A percentile compares a stretch with the other conserved stretches of the same genome.
These are phyloP conservation scores for Tirmania nivea DNA, from an alignment of 495 filamentous ascomycete species.

Conservation along the genomic window DNA sequence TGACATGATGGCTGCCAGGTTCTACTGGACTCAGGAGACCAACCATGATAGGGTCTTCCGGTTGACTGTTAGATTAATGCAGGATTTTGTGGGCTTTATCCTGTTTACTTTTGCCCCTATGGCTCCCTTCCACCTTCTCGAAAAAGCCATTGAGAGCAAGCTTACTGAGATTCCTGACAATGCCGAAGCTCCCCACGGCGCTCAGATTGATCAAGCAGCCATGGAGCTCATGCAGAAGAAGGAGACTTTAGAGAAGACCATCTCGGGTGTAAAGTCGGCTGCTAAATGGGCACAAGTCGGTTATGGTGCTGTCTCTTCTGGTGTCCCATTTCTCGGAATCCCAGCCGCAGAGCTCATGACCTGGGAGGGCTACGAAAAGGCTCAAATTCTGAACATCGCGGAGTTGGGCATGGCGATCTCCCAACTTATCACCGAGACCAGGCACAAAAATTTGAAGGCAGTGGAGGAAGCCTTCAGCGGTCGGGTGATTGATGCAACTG, in stretches of 20 bases:
- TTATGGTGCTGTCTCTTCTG: not conserved
- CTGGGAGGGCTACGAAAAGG: not conserved
- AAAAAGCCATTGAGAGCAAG: not conserved
- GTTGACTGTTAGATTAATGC: conserved; percentile 5
- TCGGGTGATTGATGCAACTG: not conserved
- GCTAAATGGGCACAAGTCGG: not conserved
- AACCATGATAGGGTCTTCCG: conserved; percentile 7
- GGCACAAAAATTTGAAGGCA: not conserved
- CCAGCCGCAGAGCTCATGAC: not conserved
- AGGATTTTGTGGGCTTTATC: conserved; percentile 5
- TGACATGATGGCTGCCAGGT: conserved; percentile 7
- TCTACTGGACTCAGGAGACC: conserved; percentile 9
- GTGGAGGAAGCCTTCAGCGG: not conserved
- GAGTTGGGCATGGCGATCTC: not conserved
- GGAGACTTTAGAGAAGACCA: not conserved
- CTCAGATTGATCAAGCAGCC: not conserved
- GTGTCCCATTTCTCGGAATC: not conserved
- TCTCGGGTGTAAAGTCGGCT: not conserved
- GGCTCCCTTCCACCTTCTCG: not conserved
- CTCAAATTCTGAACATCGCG: not conserved
- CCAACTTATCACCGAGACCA: not conserved
- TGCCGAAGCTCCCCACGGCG: not conserved
- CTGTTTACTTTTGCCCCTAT: not conserved
- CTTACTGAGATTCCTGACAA: not conserved
- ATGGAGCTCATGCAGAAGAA: not conserved